Conservation (phyloP, 2,329 filamentous ascomycete genomes). For the Fusarium torulosum region DNA sequence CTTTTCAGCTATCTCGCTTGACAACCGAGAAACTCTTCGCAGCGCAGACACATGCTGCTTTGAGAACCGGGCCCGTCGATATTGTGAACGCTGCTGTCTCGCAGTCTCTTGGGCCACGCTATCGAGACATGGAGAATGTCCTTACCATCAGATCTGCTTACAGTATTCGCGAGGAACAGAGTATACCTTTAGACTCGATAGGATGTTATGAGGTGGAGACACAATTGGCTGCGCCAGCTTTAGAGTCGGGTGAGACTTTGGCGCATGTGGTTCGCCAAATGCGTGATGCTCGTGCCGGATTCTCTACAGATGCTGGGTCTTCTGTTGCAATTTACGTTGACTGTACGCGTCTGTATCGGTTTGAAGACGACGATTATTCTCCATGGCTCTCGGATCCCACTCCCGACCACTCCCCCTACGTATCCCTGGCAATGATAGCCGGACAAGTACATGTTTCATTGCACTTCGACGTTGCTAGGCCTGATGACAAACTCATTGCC, state of each 20-base stretch:
- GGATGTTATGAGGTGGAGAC: constrained; percentile 11
- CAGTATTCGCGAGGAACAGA: constrained; percentile 7
- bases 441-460: constrained; percentile 8
- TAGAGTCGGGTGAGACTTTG: neutral
- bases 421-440: constrained; percentile 7
- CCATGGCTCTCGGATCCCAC: constrained; percentile 7
- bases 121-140: constrained; percentile 1
- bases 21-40: constrained; percentile 6
- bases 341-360: constrained; percentile 4
- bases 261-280: constrained; percentile 3
- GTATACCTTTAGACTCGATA: constrained; percentile 2
- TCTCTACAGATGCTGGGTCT: constrained; percentile 2
- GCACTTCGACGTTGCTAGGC: constrained; percentile 3
- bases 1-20: constrained; percentile 1
- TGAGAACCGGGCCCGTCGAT: constrained; percentile 9
- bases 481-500: constrained; percentile 8
- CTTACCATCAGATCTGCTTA: constrained; percentile 10
- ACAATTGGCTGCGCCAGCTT: constrained; percentile 3
- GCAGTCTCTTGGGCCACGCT: constrained; percentile 6
- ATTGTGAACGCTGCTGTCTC: constrained; percentile 12
- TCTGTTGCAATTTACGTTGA: constrained; percentile 4
- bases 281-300: constrained; percentile 1
- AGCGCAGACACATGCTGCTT: neutral
- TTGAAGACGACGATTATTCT: constrained; percentile 2
- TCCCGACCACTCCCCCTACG: neutral